Evolutionary conservation across 148 eudicot genomes (phyloP), one percentile per base, ranked within the genome.

Genomic region (Camellia granthamiana): DNA sequence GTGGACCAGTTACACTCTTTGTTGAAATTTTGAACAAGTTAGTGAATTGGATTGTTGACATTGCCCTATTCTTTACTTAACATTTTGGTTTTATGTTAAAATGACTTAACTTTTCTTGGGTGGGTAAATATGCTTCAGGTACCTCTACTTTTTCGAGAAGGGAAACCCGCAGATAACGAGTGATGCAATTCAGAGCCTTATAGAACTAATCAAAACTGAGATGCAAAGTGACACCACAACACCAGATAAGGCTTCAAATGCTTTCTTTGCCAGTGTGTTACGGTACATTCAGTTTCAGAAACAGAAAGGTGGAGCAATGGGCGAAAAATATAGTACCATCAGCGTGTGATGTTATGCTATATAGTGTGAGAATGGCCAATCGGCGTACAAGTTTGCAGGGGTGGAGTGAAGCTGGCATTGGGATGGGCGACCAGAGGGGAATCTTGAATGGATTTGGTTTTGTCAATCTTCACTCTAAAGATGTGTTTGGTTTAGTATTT

Each of bases 21-120:
- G 98, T 97, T 72, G 99, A 97, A 81, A 94, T 97, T 75, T 84
- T 97, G 65, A 97, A 97, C 94, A 97, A 97, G 99, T 97, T 70
- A 88, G 98, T 88, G 8, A 16, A 76, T 51, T 9, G 6, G 14
- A 46, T 47, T 76, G 43, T 47, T 77, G 19, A 38, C 38, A 49
- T 10, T 3, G 5, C 5, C 23, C 11, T 3, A n/a, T 71, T 5
- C 30, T 71, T 69, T 51, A 7, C 46, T 9, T 46, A 6, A 2
- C 2, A 49, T 44, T 43, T 19, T 18, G 12, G 16, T 55, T 52
- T 61, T 0, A 18, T 54, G 55, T 19, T 44, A 9, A n/a, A 67
- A 30, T 30, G 23, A 13, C 6, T 16, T 16, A 61, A 74, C 65
- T 68, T 62, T 15, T 61, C 6, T 61, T 43, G 16, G 5, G 38